Base-by-base conservation (phyloP, 164 flowering plant species). In the Platanus orientalis region DNA sequence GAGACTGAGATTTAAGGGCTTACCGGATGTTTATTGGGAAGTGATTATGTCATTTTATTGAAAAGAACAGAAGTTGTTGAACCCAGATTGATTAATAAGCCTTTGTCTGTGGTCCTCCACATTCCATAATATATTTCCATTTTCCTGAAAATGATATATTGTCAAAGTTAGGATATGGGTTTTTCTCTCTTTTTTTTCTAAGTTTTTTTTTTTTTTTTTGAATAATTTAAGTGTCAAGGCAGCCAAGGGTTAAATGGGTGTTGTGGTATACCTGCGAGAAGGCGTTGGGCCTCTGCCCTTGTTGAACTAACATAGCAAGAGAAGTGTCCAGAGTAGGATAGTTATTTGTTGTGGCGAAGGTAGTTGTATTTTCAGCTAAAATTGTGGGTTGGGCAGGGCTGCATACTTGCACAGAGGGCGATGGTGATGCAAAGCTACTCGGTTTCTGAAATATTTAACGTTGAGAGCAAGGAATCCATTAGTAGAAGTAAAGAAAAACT, bases 31-130 rank as follows among this genome's bases (percentile, higher is more conserved):
- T 68, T 69, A 79, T 66, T 66, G 77, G 78, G 72, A 71, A 66
- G 72, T 40, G 61, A 7, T 19, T 55, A 23, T 40, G 14, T 7
- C 27, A 66, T 39, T 57, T 80, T 65, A 71, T 63, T 80, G 73
- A 65, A 80, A 79, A 63, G 79, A 75, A 64, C 75, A 75, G 72
- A 79, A 67, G 81, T 69, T 74, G 83, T 63, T 74, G 80, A 72
- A 69, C 36, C 78, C 83, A 72, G 73, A 63, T 67, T 75, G 79
- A 77, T 68, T 84, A 21, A 75, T 70, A 47, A 76, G 60, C 70
- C 62, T 82, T 62, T 83, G 86, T 70, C 78, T 80, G 51, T 84
- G 88, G 13, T 76, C 82, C 19, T 84, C 85, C 72, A 72, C 62
- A 53, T 80, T 83, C 91, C 89, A 81, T 52, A 78, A 60, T 50